Base-by-base conservation (phyloP, 2,329 filamentous ascomycete genomes). In the Coniochaeta prunicola region DNA sequence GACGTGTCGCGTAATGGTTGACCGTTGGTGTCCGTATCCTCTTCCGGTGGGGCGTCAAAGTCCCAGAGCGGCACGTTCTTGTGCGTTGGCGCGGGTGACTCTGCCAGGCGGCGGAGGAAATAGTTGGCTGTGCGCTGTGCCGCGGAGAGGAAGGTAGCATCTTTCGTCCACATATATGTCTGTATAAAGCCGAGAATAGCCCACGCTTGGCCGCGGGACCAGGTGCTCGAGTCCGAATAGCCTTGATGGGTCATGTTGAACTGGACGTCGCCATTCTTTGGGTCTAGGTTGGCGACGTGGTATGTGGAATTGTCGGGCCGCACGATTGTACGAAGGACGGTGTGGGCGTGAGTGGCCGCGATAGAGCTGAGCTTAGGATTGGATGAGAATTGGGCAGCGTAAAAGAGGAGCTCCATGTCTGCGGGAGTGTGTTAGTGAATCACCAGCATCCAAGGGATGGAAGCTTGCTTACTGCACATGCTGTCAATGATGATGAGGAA, bases 151-250 rank as follows among this genome's bases (percentile, higher is more conserved):
- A 79, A 80, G 0, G 58, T 63, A 0, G 59, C 26, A 3, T 77
- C 71, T 17, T 74, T 75, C 0, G 78, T 80, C 76, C 77, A 80
- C 26, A 64, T 68, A 59, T 79, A 80, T 0, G 75, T 77, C 61
- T 80, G 78, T 0, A 77, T 70, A 57, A 77, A 81, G 0, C 78
- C 78, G 45, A 79, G 66, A 8, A 80, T 75, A 0, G 72, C 73
- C 78, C 78, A 82, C 0, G 77, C 74, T 59, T 81, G 79, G 0
- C 79, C 79, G 1, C 79, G 70, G 1, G 74, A 68, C 79, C 79
- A 81, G 0, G 77, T 80, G 0, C 76, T 80, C 13, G 69, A 63
- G 55, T 77, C 72, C 3, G 66, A 63, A 64, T 75, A 76, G 2
- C 79, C 79, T 60, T 82, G 79, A 10, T 74, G 74, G 0, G 78